Evolutionary conservation across 305 asterid genomes (phyloP), one percentile per base, ranked within the genome.

Genomic region (Solanum hybrid): DNA sequence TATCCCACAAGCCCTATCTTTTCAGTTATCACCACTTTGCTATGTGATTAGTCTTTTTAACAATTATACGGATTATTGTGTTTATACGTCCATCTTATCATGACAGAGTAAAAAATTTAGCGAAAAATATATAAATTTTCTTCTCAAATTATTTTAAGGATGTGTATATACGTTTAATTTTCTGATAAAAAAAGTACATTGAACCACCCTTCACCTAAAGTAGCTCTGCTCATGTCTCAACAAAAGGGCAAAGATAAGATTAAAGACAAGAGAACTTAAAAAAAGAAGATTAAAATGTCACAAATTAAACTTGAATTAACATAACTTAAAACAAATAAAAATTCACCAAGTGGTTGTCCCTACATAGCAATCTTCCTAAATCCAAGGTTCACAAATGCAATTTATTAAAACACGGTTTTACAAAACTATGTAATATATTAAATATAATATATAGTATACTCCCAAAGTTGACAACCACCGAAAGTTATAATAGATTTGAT

Each of bases 381-480:
- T 56, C 81, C 90, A 77, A 77, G 80, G 76, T 14, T 51, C 6
- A 40, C 16, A 4, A 60, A 86, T 84, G 27, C 10, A 82, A 17
- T 29, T 84, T 46, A 84, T 31, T 11, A 84, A 9, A 82, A 3
- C 73, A 82, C 20, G 66, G 29, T 81, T 81, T 81, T 40, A 40
- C 24, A 26, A 81, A 16, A 42, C 24, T 4, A 0, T 13, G 66
- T 60, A 80, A 64, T 31, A 75, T 31, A 69, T 12, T 12, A 11
- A 40, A 69, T 26, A 27, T 5, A 27, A 12, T 32, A 32, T 3
- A 3, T 26, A 24, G 81, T 37, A 34, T 86, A 84, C 64, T 34
- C 72, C 90, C 24, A 66, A 80, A 66, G 86, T 26, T 85, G 72
- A 92, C 91, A 90, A 89, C 92, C 92, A 90, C 78, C 87, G 79